Evolutionary conservation across 495 filamentous ascomycete species (phyloP).

Genomic region (Paragyromitra xinjiangensis): DNA sequence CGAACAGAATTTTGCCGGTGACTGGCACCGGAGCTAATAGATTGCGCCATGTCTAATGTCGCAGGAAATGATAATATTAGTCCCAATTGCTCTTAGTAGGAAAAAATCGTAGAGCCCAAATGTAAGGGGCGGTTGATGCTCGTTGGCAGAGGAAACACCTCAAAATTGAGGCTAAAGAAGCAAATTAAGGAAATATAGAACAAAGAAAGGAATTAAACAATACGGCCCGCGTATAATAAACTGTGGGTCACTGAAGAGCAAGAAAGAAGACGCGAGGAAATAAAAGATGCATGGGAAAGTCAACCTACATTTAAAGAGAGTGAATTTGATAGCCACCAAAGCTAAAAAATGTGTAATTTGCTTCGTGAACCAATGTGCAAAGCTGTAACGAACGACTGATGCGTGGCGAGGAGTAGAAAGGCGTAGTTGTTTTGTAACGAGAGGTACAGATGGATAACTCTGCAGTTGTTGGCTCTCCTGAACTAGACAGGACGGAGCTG

Average conservation of each 20-base stretch:
- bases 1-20: conserved; percentile 23
- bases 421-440: conserved; percentile 2
- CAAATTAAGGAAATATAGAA: conserved; percentile 22
- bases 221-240: conserved; percentile 12
- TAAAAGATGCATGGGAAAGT: conserved; percentile 1
- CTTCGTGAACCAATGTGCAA: neutral
- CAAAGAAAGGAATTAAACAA: conserved; percentile 22
- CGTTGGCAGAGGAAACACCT: neutral
- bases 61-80: conserved; percentile 8
- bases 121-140: neutral
- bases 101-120: neutral
- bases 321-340: neutral
- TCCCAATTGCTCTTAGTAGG: neutral
- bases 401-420: neutral
- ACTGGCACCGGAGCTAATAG: conserved; percentile 20
- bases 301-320: conserved; percentile 32
- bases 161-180: neutral
- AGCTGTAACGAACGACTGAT: conserved; percentile 19
- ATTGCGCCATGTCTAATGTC: conserved; percentile 21
- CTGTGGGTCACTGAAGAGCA: neutral
- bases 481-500: conserved; percentile 9
- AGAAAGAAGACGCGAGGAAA: neutral
- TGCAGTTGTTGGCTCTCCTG: neutral
- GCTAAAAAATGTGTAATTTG: conserved; percentile 17
- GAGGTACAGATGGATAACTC: neutral